These are phyloP conservation scores for Termitomyces titanicus DNA, from an alignment of 768 basidiomycete genomes.

Conservation along the genomic window DNA sequence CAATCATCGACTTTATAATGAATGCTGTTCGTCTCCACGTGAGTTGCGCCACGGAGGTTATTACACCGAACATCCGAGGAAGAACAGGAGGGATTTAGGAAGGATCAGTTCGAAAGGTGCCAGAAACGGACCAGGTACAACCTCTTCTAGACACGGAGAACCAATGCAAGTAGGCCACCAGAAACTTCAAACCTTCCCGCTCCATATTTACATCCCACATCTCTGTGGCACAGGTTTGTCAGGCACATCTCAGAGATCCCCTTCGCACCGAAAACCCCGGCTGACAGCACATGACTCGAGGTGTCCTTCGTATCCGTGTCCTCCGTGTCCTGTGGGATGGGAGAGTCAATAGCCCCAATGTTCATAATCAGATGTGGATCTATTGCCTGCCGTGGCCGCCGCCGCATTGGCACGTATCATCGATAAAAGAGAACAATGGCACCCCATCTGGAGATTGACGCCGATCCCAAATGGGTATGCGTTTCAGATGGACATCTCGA, in stretches of 20 bases:
- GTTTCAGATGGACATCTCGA: no score
- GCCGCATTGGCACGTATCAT: background rate
- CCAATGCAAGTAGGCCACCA: background rate
- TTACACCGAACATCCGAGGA: background rate
- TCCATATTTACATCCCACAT: background rate
- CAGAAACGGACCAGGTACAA: background rate
- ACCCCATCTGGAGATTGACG: background rate
- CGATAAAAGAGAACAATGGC: no score
- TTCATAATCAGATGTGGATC: background rate
- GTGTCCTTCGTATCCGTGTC: no score
- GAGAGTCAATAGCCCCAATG: background rate
- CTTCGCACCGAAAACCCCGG: background rate
- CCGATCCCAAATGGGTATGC: background rate
- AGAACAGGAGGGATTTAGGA: background rate
- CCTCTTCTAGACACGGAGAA: slow-evolving; percentile 1
- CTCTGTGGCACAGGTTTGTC: slow-evolving; percentile 5
- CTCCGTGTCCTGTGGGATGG: background rate
- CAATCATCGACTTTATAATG: background rate
- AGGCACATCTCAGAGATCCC: background rate
- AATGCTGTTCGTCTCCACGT: slow-evolving; percentile 4
- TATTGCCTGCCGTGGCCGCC: background rate
- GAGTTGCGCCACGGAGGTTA: slow-evolving; percentile 11
- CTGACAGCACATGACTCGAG: background rate
- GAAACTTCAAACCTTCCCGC: background rate
- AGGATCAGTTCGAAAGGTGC: slow-evolving; percentile 3